These are phyloP conservation scores for Lecanosticta acicola DNA, from an alignment of 2,329 filamentous ascomycete genomes.

Conservation along the genomic window DNA sequence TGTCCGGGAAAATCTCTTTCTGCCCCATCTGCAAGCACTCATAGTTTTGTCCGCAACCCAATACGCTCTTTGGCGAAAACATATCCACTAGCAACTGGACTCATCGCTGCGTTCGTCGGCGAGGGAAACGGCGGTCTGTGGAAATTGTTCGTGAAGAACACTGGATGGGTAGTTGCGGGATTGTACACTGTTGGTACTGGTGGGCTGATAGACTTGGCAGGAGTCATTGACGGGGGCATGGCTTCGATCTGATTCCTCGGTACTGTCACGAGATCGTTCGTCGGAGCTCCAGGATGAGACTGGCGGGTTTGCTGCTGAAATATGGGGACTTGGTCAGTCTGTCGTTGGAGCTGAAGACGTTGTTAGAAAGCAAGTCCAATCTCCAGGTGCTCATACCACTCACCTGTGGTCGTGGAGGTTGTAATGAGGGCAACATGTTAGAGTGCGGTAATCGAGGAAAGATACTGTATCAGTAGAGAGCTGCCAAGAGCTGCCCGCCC, in stretches of 20 bases:
- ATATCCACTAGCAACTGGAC: conserved; percentile 44
- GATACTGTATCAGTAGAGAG: neutral
- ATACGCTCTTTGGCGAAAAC: conserved; percentile 24
- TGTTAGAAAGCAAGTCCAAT: neutral
- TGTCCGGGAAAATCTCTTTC: too few species aligned
- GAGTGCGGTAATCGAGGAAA: neutral
- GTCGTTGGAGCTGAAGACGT: conserved; percentile 9
- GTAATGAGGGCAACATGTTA: conserved; percentile 14
- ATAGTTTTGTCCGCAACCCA: conserved; percentile 23
- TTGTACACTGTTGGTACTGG: conserved; percentile 38
- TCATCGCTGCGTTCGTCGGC: conserved; percentile 35
- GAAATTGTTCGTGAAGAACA: conserved; percentile 66
- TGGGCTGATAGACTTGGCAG: conserved; percentile 2
- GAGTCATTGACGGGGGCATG: conserved; percentile 36
- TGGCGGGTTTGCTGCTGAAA: conserved; percentile 29
- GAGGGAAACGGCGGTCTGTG: conserved; percentile 50
- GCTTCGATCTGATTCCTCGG: conserved; percentile 46
- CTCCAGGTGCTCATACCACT: neutral
- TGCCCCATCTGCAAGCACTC: conserved; percentile 4
- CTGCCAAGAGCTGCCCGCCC: conserved; percentile 1
- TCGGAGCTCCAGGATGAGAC: conserved; percentile 24
- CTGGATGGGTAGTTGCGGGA: conserved; percentile 61
- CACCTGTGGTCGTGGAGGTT: conserved; percentile 16
- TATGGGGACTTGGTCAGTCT: conserved; percentile 13
- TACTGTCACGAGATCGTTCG: conserved; percentile 8